Evolutionary conservation across 1,284 basidiomycete species (phyloP), one percentile per base, ranked within the genome.

Genomic region (Schizophyllum commune): DNA sequence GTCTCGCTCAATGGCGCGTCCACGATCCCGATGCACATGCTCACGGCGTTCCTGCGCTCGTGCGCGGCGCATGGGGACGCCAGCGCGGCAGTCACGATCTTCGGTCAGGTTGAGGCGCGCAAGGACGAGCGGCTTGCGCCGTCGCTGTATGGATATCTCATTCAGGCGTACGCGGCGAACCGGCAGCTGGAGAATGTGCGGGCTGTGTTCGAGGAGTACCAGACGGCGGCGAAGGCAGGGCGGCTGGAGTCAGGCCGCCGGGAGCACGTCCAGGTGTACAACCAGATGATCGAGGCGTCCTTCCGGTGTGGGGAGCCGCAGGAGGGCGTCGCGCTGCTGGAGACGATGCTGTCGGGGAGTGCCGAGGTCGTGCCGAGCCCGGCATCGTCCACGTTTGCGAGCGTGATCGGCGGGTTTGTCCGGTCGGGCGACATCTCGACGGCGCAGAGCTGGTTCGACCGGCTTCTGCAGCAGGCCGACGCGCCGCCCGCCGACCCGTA

Each of bases 221-320:
- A 21, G 13, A 21, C 53, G 19, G 19, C 20, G 9, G 53, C 15
- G 13, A 55, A 9, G 39, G 53, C 53, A 15, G 53, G 53, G 9
- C 53, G 53, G 20, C 53, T 55, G 19, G 19, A 20, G 19, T 27
- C 19, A 19, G 19, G 20, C 51, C 67, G 68, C 13, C 67, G 67
- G 20, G 67, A 70, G 2, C 78, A 81, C 60, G 73, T 85, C 32
- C 67, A 75, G 39, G 78, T 91, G 1, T 95, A 85, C 85, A 86
- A 87, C 64, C 75, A 80, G 64, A 91, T 95, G 84, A 83, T 96
- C 60, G 77, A 83, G 55, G 83, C 85, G 0, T 88, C 91, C 73
- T 90, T 96, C 77, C 78, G 76, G 19, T 82, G 79, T 34, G 85
- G 85, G 4, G 77, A 86, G 62, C 77, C 86, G 0, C 81, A 83